A percentile compares a stretch with the other conserved stretches of the same genome.
phyloP scores from a whole-genome alignment of 2,329 filamentous ascomycete genomes.

The Colletotrichum sp. region DNA sequence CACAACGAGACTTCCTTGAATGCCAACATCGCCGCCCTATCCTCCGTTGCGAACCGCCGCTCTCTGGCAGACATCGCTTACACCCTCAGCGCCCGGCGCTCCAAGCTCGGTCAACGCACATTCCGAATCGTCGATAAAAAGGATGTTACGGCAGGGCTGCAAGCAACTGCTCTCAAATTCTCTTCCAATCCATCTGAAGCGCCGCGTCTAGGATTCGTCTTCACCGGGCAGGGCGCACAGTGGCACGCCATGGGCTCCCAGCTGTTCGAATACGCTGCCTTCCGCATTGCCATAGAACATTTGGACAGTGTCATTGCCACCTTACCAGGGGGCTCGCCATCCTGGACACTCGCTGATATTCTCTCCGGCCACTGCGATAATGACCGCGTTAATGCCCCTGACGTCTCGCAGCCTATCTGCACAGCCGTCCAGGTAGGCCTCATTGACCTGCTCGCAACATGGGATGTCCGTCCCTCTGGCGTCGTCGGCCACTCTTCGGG shows the following conservation, averaged over 20 bases:
- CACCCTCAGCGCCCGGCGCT: neutral
- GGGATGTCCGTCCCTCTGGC: slow-evolving; percentile 33
- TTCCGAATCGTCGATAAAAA: neutral
- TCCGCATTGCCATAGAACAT: fast-evolving
- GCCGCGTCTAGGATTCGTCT: neutral
- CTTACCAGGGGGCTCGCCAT: fast-evolving
- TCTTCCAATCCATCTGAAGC: neutral
- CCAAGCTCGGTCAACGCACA: neutral
- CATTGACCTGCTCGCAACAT: slow-evolving; percentile 38
- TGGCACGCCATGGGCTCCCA: neutral
- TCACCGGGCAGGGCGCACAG: neutral
- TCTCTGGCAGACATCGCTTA: neutral
- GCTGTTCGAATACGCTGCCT: neutral
- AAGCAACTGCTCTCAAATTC: neutral
- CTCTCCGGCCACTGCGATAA: neutral
- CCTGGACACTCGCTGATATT: neutral
- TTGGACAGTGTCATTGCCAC: fast-evolving
- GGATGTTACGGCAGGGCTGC: neutral
- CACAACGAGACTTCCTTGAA: slow-evolving; percentile 24
- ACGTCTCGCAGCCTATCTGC: slow-evolving; percentile 32
- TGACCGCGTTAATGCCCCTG: fast-evolving
- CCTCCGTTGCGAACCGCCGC: neutral
- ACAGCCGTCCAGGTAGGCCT: slow-evolving; percentile 43
- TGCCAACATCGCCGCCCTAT: slow-evolving; percentile 19
- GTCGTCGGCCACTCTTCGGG: slow-evolving; percentile 49